Conservation (phyloP, 2,329 filamentous ascomycete species). For the Nemania abortiva region DNA sequence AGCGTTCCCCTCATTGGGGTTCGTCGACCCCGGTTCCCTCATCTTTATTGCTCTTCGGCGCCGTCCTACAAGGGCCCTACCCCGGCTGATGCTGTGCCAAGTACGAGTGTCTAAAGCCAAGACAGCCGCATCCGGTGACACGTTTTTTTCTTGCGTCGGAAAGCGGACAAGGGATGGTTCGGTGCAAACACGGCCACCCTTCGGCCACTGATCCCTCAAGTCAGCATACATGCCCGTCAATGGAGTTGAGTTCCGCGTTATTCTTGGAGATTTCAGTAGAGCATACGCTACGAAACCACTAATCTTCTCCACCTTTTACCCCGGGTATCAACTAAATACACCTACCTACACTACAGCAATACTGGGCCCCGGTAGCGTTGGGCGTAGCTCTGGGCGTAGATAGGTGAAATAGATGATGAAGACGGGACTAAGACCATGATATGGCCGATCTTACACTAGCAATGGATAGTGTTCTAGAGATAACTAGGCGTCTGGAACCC, state of each 20-base stretch:
- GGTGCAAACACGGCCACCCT: slow-evolving; percentile 31
- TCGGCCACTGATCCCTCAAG: slow-evolving; percentile 22
- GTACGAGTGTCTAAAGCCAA: slow-evolving; percentile 36
- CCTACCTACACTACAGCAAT: neutral
- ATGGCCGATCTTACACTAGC: slow-evolving; percentile 13
- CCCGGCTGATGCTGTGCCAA: slow-evolving; percentile 22
- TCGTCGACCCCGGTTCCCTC: slow-evolving; percentile 12
- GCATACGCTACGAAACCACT: neutral
- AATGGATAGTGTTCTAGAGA: neutral
- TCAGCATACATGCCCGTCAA: slow-evolving; percentile 11
- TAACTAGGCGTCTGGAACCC: neutral
- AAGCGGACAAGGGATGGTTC: slow-evolving; percentile 29
- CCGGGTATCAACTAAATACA: neutral
- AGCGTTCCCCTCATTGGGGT: neutral
- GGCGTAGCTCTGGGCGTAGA: neutral
- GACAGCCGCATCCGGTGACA: slow-evolving; percentile 40
- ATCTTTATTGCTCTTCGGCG: slow-evolving; percentile 2
- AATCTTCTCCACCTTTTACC: slow-evolving; percentile 26
- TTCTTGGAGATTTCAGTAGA: slow-evolving; percentile 2
- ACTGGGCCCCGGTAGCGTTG: neutral
- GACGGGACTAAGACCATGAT: slow-evolving; percentile 7
- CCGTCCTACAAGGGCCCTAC: slow-evolving; percentile 7
- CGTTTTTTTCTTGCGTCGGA: slow-evolving; percentile 32
- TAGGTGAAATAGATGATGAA: neutral
- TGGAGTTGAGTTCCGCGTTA: slow-evolving; percentile 5